Evolutionary conservation across 305 asterid genomes (phyloP).

Genomic region (Withania somnifera): DNA sequence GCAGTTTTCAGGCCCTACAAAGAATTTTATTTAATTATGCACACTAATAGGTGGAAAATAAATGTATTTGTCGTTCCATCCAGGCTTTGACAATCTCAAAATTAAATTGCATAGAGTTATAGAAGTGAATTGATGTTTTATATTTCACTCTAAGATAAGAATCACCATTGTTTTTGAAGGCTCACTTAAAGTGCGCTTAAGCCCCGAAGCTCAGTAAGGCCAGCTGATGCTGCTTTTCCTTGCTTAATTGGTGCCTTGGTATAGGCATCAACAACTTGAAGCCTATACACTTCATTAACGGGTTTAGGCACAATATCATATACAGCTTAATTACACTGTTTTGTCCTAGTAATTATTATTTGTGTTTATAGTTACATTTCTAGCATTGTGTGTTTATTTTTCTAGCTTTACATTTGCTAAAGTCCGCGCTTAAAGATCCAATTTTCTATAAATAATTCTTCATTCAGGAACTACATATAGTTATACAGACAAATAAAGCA

Average conservation of each 20-base stretch:
- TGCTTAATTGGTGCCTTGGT: not conserved
- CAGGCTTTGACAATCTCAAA: not conserved
- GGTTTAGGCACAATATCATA: not conserved
- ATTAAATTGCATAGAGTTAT: not conserved
- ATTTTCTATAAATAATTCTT: not conserved
- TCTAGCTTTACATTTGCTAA: not conserved
- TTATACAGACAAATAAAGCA: not conserved
- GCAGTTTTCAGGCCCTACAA: slow-evolving; percentile 86
- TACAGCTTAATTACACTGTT: not conserved
- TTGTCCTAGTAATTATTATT: not conserved
- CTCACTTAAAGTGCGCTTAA: not conserved
- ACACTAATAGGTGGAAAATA: not conserved
- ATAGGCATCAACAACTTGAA: not conserved
- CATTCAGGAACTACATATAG: not conserved
- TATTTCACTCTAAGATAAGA: not conserved
- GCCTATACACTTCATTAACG: not conserved
- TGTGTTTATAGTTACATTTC: not conserved
- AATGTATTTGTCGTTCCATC: not conserved
- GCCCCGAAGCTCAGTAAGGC: not conserved
- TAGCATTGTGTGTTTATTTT: not conserved
- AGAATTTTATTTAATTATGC: not conserved
- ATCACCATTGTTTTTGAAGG: not conserved
- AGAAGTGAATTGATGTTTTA: not conserved
- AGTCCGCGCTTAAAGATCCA: not conserved
- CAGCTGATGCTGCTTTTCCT: not conserved